phyloP scores from a whole-genome alignment of 345 rosid genomes.

The Salix arbutifolia region DNA sequence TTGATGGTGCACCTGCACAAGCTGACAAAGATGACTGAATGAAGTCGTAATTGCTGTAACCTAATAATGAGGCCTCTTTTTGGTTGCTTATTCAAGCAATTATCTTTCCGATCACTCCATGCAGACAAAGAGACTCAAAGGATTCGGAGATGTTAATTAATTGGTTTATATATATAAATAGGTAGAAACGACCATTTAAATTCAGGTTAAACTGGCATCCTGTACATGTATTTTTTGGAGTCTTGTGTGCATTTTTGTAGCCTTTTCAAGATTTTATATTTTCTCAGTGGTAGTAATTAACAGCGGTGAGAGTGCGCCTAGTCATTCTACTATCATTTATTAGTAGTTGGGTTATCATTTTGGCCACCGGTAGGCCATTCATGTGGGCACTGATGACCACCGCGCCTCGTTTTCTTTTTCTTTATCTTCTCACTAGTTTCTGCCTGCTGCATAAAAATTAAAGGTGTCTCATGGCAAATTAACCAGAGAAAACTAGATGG shows the following conservation, averaged over 20 bases:
- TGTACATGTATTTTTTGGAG: background rate
- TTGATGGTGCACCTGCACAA: slow-evolving; percentile 27
- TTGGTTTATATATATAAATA: too few relatives aligned
- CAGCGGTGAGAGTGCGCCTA: background rate
- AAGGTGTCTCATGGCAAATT: background rate
- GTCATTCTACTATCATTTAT: background rate
- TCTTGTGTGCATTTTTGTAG: background rate
- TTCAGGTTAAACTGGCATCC: too few relatives aligned
- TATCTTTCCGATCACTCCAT: slow-evolving; percentile 21
- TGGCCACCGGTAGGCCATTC: slow-evolving; percentile 30
- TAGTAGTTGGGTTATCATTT: slow-evolving; percentile 45
- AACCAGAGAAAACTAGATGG: background rate
- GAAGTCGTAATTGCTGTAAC: slow-evolving; percentile 15
- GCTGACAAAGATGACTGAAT: slow-evolving; percentile 24
- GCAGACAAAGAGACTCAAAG: background rate
- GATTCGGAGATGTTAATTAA: background rate
- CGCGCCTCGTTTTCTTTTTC: background rate
- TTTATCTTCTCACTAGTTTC: background rate
- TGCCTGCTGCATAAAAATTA: background rate
- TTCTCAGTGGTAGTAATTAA: background rate
- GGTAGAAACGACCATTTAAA: too few relatives aligned
- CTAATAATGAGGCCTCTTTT: slow-evolving; percentile 33
- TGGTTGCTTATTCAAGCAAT: slow-evolving; percentile 40
- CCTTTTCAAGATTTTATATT: background rate
- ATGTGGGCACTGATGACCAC: background rate